Base-by-base conservation (phyloP, 768 basidiomycete species). In the Kwoniella botswanensis region DNA sequence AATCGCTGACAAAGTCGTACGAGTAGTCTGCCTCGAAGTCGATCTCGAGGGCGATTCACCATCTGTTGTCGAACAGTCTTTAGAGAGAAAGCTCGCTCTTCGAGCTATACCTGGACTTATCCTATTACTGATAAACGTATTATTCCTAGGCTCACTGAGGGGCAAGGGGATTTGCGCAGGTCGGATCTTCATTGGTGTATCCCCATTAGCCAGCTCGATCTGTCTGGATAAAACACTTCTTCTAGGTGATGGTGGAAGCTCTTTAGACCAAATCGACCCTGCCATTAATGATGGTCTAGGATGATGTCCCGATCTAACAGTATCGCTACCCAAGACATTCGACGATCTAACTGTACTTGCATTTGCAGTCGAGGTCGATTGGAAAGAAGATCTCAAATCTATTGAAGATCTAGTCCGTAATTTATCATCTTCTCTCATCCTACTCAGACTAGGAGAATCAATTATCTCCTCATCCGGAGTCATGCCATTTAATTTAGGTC, bases 41-140 rank as follows among this genome's bases (percentile, higher is more conserved):
- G 64, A 66, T 26, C 60, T 43, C 11, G 70, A 60, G 0, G 64
- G 70, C 18, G 70, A 71, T 18, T 41, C 61, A 22, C 46, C 42
- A n/a, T 54, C 46, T n/a, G 63, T 5, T n/a, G 50, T 11, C 5
- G 21, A 21, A 24, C 10, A n/a, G 13, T 46, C 29, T 18, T 65
- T 55, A 10, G 46, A 50, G 44, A 63, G 62, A n/a, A 66, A 73
- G n/a, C 68, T 70, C 4, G 72, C 68, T 70, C 72, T 24, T 55
- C 72, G 56, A 24, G 72, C 71, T 29, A 73, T 69, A 41, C 65
- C 67, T 0, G 72, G 72, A 46, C 72, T 73, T 52, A 73, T 70
- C 17, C 61, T n/a, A 35, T 65, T 55, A 11, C 57, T 55, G 1
- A 73, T 46, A 65, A 73, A 73, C 2, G 68, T 68, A 17, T 64